These are phyloP conservation scores for Quillaja saponaria DNA, from an alignment of 306 rosid genomes.

Conservation along the genomic window DNA sequence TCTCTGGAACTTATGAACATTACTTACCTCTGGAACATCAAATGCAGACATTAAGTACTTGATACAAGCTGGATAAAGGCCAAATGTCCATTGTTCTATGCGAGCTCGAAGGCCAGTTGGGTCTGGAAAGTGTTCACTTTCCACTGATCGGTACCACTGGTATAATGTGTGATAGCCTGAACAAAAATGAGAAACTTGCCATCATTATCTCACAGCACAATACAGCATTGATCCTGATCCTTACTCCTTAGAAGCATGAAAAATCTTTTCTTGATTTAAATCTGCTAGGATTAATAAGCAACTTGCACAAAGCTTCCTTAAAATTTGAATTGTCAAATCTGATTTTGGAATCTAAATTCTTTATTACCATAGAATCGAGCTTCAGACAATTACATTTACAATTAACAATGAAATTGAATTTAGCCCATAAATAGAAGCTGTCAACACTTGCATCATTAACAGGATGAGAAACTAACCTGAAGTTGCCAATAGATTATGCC, in stretches of 20 bases:
- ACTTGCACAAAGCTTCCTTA: background rate
- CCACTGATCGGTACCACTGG: slow-evolving; percentile 83
- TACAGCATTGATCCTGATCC: background rate
- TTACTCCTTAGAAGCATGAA: background rate
- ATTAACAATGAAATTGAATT: too few relatives aligned
- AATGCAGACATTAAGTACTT: slow-evolving; percentile 96
- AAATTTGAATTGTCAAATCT: background rate
- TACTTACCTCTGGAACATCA: slow-evolving; percentile 93
- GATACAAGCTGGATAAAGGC: slow-evolving; percentile 96
- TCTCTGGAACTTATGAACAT: slow-evolving; percentile 6
- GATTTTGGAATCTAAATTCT: slow-evolving; percentile 1
- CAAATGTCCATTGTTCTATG: slow-evolving; percentile 91
- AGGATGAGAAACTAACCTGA: slow-evolving; percentile 58
- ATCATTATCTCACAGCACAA: slow-evolving; percentile 11
- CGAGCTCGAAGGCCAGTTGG: slow-evolving; percentile 98
- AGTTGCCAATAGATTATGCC: slow-evolving; percentile 80
- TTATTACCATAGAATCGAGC: slow-evolving; percentile 24
- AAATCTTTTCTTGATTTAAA: background rate
- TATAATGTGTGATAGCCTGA: slow-evolving; percentile 92
- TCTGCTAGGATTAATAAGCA: background rate
- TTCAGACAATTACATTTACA: slow-evolving; percentile 1
- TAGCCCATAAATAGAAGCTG: background rate
- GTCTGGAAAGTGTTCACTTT: slow-evolving; percentile 95
- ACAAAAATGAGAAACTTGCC: slow-evolving; percentile 12
- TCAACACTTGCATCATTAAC: slow-evolving; percentile 12